Evolutionary conservation across 352 stramenopile species (phyloP).

Genomic region (Sclerospora graminicola): DNA sequence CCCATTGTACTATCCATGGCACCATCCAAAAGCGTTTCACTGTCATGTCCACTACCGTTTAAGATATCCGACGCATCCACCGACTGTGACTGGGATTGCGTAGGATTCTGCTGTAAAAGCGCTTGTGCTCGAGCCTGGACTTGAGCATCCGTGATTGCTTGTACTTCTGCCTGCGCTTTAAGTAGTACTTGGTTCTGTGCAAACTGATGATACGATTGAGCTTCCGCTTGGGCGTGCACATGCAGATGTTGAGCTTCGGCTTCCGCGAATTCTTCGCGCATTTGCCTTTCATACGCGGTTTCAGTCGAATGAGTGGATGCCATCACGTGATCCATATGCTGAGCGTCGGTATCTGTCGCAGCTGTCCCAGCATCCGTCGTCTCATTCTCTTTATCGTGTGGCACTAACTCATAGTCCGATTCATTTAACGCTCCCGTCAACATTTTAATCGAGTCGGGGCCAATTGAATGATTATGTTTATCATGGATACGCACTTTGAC

Average conservation of each 20-base stretch:
- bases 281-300: constrained; percentile 15
- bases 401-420: constrained; percentile 43
- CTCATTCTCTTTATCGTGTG: constrained; percentile 7
- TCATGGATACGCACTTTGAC: constrained; percentile 64
- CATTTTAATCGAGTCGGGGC: constrained; percentile 49
- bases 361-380: background rate
- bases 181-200: constrained; percentile 17
- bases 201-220: constrained; percentile 29
- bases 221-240: constrained; percentile 26
- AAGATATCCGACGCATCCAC: constrained; percentile 32
- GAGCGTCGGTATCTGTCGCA: constrained; percentile 2
- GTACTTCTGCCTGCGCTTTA: constrained; percentile 15
- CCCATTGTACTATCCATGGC: constrained; percentile 43
- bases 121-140: constrained; percentile 10
- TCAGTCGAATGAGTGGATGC: constrained; percentile 6
- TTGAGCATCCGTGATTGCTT: constrained; percentile 13
- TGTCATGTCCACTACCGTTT: constrained; percentile 33
- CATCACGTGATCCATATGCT: constrained; percentile 20
- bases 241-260: constrained; percentile 20
- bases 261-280: constrained; percentile 23
- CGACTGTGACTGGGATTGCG: constrained; percentile 17
- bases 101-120: constrained; percentile 16
- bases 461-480: constrained; percentile 72
- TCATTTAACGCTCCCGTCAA: constrained; percentile 37
- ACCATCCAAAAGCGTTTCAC: constrained; percentile 37